Base-by-base conservation (phyloP, 2,329 filamentous ascomycete genomes). In the Rhinocladiella similis region DNA sequence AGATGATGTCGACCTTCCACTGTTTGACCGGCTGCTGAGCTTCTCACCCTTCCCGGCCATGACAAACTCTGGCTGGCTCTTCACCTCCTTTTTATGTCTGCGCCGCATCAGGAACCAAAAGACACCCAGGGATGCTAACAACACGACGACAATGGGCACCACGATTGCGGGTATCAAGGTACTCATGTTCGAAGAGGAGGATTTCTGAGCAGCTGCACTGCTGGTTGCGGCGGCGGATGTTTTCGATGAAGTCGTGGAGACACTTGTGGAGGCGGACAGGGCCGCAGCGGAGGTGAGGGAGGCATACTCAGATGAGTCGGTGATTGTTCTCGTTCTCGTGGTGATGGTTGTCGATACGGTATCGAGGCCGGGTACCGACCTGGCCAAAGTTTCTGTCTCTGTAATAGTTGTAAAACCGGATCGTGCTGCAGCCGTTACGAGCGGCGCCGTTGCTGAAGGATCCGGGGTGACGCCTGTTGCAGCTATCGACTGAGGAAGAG, bases 201-300 rank as follows among this genome's bases (percentile, higher is more conserved):
- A 64, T 53, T 19, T 70, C 64, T 42, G 69, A 67, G 33, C 72
- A 68, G 36, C 73, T 53, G 45, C 68, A 67, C 60, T 74, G 68
- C 42, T 74, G 68, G 36, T 72, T 63, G 61, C 73, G 65, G 12
- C 73, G 66, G 13, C 72, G 65, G 19, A 73, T 62, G 2, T 72
- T 67, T 60, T 67, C 68, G 47, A 72, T 60, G 53, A 68, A 66
- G 62, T 76, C 72, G 58, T 72, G 67, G 27, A 75, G 73, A 12
- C 74, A 70, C 19, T 73, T 70, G 39, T 69, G 68, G 19, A 73
- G 67, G 55, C 29, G n/a, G 56, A 49, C 5, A 29, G 25, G 29
- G 61, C 47, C 12, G 54, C 61, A 2, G 60, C 59, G 22, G 60
- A 57, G 3, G 54, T 58, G 47, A 65, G 41, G 12, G 60, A 64